These are phyloP conservation scores for Phlyctochytrium arcticum DNA, from an alignment of 192 early-diverging fungal genomes.

Conservation along the genomic window DNA sequence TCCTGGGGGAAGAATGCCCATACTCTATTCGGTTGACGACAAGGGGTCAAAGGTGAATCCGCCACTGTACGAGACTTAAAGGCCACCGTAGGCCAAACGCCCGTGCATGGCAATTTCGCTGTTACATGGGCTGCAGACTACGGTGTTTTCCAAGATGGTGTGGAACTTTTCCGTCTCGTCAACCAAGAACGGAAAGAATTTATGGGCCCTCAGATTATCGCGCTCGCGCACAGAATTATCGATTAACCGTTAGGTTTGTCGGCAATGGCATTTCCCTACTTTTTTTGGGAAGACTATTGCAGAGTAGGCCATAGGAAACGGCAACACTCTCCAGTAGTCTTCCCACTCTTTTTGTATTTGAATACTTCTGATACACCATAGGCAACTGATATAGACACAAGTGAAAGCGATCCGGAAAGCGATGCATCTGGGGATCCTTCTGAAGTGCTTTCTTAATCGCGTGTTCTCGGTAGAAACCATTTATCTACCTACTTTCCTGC, in stretches of 20 bases:
- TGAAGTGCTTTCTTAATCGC: too few species aligned
- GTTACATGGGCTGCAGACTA: constrained; percentile 1
- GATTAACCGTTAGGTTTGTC: neutral
- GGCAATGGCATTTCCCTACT: too few species aligned
- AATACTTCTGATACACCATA: too few species aligned
- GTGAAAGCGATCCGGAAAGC: too few species aligned
- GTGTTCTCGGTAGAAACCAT: too few species aligned
- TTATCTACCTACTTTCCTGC: too few species aligned
- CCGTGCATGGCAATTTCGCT: neutral
- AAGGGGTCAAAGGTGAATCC: neutral
- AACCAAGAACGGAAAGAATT: neutral
- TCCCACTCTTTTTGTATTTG: too few species aligned
- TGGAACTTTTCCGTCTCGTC: constrained; percentile 6
- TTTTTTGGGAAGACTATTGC: too few species aligned
- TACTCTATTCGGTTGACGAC: neutral
- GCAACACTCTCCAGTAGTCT: too few species aligned
- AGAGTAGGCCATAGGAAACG: too few species aligned
- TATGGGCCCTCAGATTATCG: neutral
- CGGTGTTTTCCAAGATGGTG: constrained; percentile 5
- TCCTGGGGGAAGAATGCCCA: constrained; percentile 2
- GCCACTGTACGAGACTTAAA: neutral
- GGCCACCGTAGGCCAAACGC: neutral
- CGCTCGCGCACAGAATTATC: neutral
- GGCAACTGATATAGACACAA: too few species aligned
- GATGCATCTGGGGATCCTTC: too few species aligned